These are phyloP conservation scores for Pleurotus citrinopileatus DNA, from an alignment of 768 basidiomycete genomes.

Conservation along the genomic window DNA sequence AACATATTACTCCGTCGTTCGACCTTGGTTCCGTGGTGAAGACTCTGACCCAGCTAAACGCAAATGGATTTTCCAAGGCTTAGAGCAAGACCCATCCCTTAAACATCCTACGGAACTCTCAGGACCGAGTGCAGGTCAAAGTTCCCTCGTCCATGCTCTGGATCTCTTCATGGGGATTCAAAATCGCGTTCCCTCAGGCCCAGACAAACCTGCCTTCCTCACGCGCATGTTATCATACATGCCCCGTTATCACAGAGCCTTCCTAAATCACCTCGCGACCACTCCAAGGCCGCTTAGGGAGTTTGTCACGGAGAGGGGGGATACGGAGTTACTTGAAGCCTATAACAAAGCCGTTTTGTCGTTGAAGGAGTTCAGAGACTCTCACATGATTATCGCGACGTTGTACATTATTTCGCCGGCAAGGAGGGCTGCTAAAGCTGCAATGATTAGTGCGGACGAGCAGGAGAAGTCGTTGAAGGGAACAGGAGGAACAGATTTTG, in stretches of 20 bases:
- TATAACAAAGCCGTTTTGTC: conserved; percentile 70
- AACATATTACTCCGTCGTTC: conserved; percentile 65
- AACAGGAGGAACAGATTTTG: conserved; percentile 80
- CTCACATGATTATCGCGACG: conserved; percentile 75
- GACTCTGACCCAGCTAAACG: conserved; percentile 44
- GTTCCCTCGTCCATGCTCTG: conserved; percentile 69
- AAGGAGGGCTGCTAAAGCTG: conserved; percentile 24
- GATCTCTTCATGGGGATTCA: conserved; percentile 68
- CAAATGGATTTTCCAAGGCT: conserved; percentile 60
- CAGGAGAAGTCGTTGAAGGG: conserved; percentile 45
- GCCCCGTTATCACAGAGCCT: conserved; percentile 78
- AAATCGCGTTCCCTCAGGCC: conserved; percentile 17
- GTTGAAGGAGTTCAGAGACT: conserved; percentile 74
- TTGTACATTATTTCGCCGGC: conserved; percentile 80
- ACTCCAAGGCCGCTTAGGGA: conserved; percentile 62
- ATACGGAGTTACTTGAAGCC: conserved; percentile 39
- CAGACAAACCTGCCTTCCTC: conserved; percentile 48
- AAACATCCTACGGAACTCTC: conserved; percentile 53
- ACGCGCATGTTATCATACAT: conserved; percentile 80
- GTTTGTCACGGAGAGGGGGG: conserved; percentile 41
- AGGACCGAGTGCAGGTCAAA: conserved; percentile 84
- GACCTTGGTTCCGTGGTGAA: conserved; percentile 81
- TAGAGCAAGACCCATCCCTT: conserved; percentile 43
- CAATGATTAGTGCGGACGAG: conserved; percentile 17
- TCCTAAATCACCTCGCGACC: conserved; percentile 63